A percentile compares a stretch with the other conserved stretches of the same genome.
Conservation (phyloP, 176 grass and related monocot genomes). For the Musa troglodytarum region DNA sequence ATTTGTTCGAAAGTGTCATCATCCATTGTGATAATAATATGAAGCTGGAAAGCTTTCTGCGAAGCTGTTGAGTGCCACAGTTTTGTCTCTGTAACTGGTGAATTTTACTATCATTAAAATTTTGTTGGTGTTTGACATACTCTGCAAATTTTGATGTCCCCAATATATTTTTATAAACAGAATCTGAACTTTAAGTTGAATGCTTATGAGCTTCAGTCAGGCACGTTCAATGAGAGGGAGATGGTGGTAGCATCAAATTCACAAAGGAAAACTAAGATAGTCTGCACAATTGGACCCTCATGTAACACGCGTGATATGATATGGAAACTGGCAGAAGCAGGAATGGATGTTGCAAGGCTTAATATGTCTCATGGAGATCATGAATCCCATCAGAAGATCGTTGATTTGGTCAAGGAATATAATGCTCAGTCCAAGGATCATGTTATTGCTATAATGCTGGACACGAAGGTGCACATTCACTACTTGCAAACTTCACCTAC, state of each 20-base stretch:
- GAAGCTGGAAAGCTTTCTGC: too few relatives aligned
- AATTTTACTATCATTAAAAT: neutral
- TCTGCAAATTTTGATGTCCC: too few relatives aligned
- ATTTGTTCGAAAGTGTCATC: neutral
- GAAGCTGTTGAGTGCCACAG: neutral
- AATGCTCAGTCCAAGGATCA: slow-evolving; percentile 68
- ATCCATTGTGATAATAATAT: too few relatives aligned
- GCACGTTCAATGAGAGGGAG: neutral
- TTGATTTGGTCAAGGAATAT: slow-evolving; percentile 94
- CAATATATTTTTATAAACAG: neutral
- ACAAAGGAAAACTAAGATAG: slow-evolving; percentile 83
- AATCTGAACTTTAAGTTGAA: slow-evolving; percentile 18
- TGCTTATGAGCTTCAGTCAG: slow-evolving; percentile 26
- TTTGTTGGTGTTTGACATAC: too few relatives aligned
- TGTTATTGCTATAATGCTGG: slow-evolving; percentile 86
- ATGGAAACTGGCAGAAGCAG: slow-evolving; percentile 86
- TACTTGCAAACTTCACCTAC: neutral
- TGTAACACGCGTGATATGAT: slow-evolving; percentile 83
- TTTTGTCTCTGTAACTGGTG: neutral
- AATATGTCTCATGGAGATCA: slow-evolving; percentile 99
- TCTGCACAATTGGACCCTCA: slow-evolving; percentile 95
- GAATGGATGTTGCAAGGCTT: slow-evolving; percentile 84
- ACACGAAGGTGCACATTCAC: slow-evolving; percentile 62
- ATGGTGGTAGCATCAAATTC: slow-evolving; percentile 10
- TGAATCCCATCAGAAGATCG: slow-evolving; percentile 82